phyloP scores from a whole-genome alignment of 805 yeast species.

The Candida insectorum region DNA sequence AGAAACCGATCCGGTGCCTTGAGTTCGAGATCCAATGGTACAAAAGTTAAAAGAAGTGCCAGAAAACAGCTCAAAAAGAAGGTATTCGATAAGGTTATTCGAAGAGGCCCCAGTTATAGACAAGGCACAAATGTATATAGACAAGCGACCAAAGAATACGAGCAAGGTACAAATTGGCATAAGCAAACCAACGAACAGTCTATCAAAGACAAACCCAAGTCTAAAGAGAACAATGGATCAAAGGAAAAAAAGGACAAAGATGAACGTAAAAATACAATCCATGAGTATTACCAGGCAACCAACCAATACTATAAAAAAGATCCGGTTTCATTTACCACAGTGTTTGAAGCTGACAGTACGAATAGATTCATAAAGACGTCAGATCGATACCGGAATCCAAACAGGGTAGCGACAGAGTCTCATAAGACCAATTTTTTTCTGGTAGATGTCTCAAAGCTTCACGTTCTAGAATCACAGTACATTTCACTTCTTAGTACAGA shows the following conservation, averaged over 20 bases:
- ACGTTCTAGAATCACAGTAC: constrained; percentile 5
- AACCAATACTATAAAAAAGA: constrained; percentile 13
- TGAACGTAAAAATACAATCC: not conserved
- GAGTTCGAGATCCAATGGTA: too few relatives aligned
- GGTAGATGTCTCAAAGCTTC: constrained; percentile 5
- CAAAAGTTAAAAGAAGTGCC: not conserved
- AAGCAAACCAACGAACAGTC: too few relatives aligned
- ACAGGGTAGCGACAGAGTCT: too few relatives aligned
- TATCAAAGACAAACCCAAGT: too few relatives aligned
- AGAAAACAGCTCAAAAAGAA: not conserved
- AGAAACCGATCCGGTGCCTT: too few relatives aligned
- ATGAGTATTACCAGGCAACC: not conserved
- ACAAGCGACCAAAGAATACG: too few relatives aligned
- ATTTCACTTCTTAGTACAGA: not conserved
- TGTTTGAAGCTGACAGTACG: constrained; percentile 33
- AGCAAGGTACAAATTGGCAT: too few relatives aligned
- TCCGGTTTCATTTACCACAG: constrained; percentile 28
- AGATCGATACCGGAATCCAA: too few relatives aligned
- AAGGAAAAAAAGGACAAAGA: not conserved
- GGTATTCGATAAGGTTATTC: not conserved
- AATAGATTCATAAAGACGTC: constrained; percentile 11
- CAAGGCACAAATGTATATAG: too few relatives aligned
- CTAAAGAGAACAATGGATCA: not conserved
- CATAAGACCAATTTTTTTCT: too few relatives aligned
- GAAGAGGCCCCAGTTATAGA: too few relatives aligned